Conservation (phyloP, 257 asterid species). For the Salvia splendens region DNA sequence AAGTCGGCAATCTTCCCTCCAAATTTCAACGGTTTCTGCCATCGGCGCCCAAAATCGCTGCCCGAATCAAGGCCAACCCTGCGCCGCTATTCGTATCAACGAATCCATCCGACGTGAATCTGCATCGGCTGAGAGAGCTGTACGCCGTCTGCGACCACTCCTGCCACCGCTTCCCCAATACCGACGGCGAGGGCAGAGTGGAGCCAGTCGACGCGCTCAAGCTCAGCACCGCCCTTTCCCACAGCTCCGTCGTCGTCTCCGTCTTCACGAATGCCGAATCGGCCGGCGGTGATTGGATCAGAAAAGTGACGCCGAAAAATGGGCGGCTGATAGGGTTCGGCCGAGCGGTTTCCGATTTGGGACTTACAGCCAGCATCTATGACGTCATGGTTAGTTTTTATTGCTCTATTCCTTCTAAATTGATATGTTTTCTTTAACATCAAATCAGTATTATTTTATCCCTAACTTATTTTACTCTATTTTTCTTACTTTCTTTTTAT, state of each 20-base stretch:
- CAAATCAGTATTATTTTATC: neutral
- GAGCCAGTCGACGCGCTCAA: slow-evolving; percentile 59
- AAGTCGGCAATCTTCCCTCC: slow-evolving; percentile 60
- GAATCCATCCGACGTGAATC: slow-evolving; percentile 56
- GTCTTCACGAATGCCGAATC: slow-evolving; percentile 66
- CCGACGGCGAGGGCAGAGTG: slow-evolving; percentile 55
- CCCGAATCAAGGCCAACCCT: slow-evolving; percentile 28
- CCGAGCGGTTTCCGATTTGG: slow-evolving; percentile 84
- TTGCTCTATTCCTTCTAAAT: neutral
- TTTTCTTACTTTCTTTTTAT: no score
- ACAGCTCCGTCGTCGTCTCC: slow-evolving; percentile 73
- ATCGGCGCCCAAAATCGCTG: slow-evolving; percentile 40
- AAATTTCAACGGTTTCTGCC: slow-evolving; percentile 33
- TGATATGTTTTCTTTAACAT: neutral
- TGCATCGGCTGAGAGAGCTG: slow-evolving; percentile 52
- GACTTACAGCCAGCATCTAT: slow-evolving; percentile 71
- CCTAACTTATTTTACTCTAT: no score
- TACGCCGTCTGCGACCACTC: slow-evolving; percentile 77
- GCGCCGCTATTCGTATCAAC: slow-evolving; percentile 55
- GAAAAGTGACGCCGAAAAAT: slow-evolving; percentile 58
- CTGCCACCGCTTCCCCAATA: slow-evolving; percentile 80
- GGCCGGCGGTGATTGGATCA: slow-evolving; percentile 63
- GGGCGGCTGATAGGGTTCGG: slow-evolving; percentile 86
- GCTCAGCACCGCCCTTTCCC: slow-evolving; percentile 67
- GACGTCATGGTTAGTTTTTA: slow-evolving; percentile 71